Evolutionary conservation across 805 yeast genomes (phyloP).

Genomic region (Candida insectalens): DNA sequence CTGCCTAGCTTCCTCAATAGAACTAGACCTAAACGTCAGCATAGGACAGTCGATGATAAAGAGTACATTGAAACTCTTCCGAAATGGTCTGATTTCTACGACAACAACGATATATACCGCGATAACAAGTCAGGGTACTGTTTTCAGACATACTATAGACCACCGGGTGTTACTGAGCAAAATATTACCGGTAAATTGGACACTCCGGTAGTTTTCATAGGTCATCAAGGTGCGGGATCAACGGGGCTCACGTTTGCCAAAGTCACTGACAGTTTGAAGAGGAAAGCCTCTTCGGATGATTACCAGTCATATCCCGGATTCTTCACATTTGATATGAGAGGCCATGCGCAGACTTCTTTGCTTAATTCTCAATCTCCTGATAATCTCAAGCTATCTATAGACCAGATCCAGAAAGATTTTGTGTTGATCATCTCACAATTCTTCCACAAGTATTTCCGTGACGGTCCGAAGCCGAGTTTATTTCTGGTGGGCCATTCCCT

Average conservation of each 20-base stretch:
- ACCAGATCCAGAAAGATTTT: slow-evolving; percentile 51
- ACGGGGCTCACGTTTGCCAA: slow-evolving; percentile 68
- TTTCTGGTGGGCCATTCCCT: slow-evolving; percentile 81
- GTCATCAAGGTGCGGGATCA: slow-evolving; percentile 96
- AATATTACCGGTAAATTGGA: slow-evolving; percentile 3
- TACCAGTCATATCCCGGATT: slow-evolving; percentile 44
- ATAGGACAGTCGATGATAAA: background rate
- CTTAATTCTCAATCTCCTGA: slow-evolving; percentile 10
- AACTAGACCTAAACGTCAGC: too few relatives aligned
- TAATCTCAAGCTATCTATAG: slow-evolving; percentile 30
- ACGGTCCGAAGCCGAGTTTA: slow-evolving; percentile 25
- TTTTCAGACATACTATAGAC: slow-evolving; percentile 49
- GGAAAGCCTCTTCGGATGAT: slow-evolving; percentile 17
- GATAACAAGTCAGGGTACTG: slow-evolving; percentile 16
- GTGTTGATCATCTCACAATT: slow-evolving; percentile 35
- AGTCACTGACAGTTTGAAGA: slow-evolving; percentile 35
- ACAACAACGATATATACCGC: slow-evolving; percentile 15
- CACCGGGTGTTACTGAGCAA: slow-evolving; percentile 29
- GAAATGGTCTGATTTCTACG: slow-evolving; percentile 22
- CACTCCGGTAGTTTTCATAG: slow-evolving; percentile 50
- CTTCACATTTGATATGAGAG: slow-evolving; percentile 71
- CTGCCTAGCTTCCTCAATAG: background rate
- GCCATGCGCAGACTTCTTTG: slow-evolving; percentile 57
- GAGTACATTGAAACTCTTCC: background rate
- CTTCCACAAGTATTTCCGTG: slow-evolving; percentile 11